Conservation (phyloP, 2,329 filamentous ascomycete species). For the Beauveria varroae region DNA sequence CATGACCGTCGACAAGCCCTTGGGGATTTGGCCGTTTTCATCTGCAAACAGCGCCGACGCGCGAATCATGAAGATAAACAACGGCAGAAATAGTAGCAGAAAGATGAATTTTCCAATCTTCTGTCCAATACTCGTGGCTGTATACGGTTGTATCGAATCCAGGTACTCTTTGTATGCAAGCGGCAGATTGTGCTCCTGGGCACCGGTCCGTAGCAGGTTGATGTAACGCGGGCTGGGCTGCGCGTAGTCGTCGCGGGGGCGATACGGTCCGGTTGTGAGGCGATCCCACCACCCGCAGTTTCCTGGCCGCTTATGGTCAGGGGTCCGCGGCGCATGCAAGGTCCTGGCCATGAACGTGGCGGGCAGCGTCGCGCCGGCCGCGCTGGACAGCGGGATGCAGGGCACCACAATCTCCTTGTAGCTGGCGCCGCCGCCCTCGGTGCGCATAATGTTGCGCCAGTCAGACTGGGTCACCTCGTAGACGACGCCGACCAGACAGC, state of each 20-base stretch:
- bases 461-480: conserved; percentile 86
- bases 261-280: conserved; percentile 37
- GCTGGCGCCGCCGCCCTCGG: conserved; percentile 78
- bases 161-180: conserved; percentile 71
- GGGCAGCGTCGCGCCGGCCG: conserved; percentile 34
- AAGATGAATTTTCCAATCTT: conserved; percentile 57
- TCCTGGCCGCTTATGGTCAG: conserved; percentile 24
- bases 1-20: conserved; percentile 52
- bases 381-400: conserved; percentile 60
- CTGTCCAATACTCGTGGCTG: conserved; percentile 59
- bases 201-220: conserved; percentile 70
- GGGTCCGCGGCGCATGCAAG: conserved; percentile 59
- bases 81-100: conserved; percentile 44
- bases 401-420: conserved; percentile 79
- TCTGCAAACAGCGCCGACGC: conserved; percentile 46
- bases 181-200: conserved; percentile 72
- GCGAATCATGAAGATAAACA: conserved; percentile 46
- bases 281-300: conserved; percentile 38
- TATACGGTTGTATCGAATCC: conserved; percentile 60
- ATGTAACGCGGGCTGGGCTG: conserved; percentile 82
- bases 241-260: conserved; percentile 63
- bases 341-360: conserved; percentile 76
- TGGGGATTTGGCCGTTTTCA: conserved; percentile 58
- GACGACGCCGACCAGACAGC: conserved; percentile 83
- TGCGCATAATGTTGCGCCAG: conserved; percentile 79